Base-by-base conservation (phyloP, 2,329 filamentous ascomycete genomes). In the Fusarium sp. region DNA sequence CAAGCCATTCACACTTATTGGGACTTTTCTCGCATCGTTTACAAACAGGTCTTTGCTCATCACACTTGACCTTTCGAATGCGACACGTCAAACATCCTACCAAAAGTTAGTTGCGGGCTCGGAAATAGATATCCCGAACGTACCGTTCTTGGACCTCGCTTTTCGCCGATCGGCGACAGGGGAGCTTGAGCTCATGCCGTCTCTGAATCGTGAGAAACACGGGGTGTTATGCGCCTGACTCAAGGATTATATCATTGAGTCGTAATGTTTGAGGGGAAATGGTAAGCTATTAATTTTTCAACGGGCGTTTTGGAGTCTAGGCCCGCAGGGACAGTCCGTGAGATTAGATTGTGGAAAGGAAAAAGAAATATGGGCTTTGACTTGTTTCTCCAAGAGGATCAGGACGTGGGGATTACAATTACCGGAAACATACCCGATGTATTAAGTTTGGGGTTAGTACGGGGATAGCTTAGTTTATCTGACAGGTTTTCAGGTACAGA, bases 51-150 rank as follows among this genome's bases (percentile, higher is more conserved):
- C 71, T 53, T 27, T 27, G 54, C 40, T 74, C 71, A 5, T 74
- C 71, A 29, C 71, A 74, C 27, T 74, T 74, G 29, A 74, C 71
- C 30, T 74, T 74, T 9, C 71, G 69, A 10, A 74, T 70, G 8
- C 71, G 71, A 27, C 71, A 74, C 2, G 71, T 74, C 29, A 74
- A 29, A 49, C 71, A 74, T 1, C 71, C 71, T 64, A 9, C 29
- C 6, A 4, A 12, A n/a, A 43, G 8, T 61, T 15, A 49, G 41
- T 6, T 32, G 38, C 10, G 25, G n/a, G 25, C 18, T 44, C 29
- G 43, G 47, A 30, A 46, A 12, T 34, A 41, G 46, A 44, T 6
- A 24, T 16, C 15, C 25, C 47, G 8, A n/a, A 22, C 30, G 4
- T 54, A 74, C 71, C 71, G 34, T 74, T 74, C 47, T 71, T 74